These are phyloP conservation scores for Aaosphaeria arxii DNA, from an alignment of 2,329 filamentous ascomycete genomes.

Conservation along the genomic window DNA sequence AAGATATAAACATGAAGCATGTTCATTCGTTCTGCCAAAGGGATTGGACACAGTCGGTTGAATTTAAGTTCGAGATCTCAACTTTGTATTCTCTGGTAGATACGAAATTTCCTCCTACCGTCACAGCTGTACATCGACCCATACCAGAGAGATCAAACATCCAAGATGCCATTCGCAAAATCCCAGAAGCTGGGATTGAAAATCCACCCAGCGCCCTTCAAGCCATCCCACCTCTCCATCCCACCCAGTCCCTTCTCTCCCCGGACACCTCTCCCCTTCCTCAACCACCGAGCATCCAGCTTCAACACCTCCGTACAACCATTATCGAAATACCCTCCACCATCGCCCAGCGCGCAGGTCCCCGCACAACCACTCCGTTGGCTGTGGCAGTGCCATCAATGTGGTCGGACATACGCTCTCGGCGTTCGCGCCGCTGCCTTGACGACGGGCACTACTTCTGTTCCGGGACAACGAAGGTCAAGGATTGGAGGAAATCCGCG, in stretches of 20 bases:
- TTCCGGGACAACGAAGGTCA: constrained; percentile 43
- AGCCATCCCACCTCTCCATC: constrained; percentile 42
- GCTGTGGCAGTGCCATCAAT: constrained; percentile 55
- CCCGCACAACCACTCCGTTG: constrained; percentile 41
- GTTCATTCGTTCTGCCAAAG: no score
- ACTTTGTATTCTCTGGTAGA: no score
- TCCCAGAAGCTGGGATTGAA: constrained; percentile 9
- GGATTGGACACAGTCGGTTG: no score
- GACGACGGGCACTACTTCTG: constrained; percentile 56
- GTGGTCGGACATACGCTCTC: constrained; percentile 46
- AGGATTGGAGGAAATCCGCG: constrained; percentile 22
- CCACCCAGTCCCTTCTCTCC: constrained; percentile 46
- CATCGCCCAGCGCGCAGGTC: constrained; percentile 3
- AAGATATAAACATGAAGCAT: no score
- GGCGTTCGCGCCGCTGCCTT: constrained; percentile 52
- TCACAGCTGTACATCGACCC: no score
- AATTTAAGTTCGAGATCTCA: no score
- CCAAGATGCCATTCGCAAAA: not conserved
- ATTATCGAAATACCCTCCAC: constrained; percentile 5
- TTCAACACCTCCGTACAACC: not conserved
- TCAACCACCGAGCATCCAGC: constrained; percentile 3
- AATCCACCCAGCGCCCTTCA: constrained; percentile 41
- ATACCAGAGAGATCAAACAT: no score
- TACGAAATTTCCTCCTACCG: no score
- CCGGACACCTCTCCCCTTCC: constrained; percentile 15